phyloP scores from a whole-genome alignment of 495 filamentous ascomycete genomes.

The Clohesyomyces aquaticus region DNA sequence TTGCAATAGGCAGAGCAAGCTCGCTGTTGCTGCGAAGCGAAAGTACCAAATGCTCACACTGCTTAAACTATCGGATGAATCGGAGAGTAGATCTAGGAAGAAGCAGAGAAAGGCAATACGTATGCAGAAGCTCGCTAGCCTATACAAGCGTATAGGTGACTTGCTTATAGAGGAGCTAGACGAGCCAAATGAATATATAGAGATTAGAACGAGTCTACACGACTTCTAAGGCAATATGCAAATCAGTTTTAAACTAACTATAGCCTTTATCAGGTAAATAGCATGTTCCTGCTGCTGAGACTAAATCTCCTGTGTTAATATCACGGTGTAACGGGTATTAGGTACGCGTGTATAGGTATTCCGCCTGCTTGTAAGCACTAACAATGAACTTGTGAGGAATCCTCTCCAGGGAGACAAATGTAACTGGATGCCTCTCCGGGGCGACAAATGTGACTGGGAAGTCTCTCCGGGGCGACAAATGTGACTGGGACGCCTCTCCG shows the following conservation, averaged over 20 bases:
- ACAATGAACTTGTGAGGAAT: conserved; percentile 15
- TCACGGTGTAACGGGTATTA: conserved; percentile 11
- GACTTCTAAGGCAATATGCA: conserved; percentile 24
- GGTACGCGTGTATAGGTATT: conserved; percentile 13
- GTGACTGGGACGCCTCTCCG: background rate
- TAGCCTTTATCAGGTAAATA: conserved; percentile 11
- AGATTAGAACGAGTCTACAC: conserved; percentile 14
- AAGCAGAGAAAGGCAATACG: conserved; percentile 14
- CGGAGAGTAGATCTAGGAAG: conserved; percentile 12
- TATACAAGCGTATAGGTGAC: conserved; percentile 24
- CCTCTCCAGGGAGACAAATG: too few species aligned
- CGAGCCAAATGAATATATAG: conserved; percentile 22
- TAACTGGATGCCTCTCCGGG: too few species aligned
- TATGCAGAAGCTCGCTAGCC: conserved; percentile 22
- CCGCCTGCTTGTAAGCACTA: conserved; percentile 11
- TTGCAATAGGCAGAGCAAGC: conserved; percentile 20
- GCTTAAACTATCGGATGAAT: conserved; percentile 21
- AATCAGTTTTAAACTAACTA: conserved; percentile 21
- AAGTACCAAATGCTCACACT: conserved; percentile 7
- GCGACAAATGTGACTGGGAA: background rate
- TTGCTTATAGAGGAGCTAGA: conserved; percentile 19
- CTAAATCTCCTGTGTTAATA: conserved; percentile 19
- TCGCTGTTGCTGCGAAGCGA: background rate
- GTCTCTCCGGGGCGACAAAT: background rate
- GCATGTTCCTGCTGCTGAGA: conserved; percentile 7